Evolutionary conservation across 139 green algal genomes (phyloP), one percentile per base, ranked within the genome.

Genomic region (Monoraphidium neglectum): DNA sequence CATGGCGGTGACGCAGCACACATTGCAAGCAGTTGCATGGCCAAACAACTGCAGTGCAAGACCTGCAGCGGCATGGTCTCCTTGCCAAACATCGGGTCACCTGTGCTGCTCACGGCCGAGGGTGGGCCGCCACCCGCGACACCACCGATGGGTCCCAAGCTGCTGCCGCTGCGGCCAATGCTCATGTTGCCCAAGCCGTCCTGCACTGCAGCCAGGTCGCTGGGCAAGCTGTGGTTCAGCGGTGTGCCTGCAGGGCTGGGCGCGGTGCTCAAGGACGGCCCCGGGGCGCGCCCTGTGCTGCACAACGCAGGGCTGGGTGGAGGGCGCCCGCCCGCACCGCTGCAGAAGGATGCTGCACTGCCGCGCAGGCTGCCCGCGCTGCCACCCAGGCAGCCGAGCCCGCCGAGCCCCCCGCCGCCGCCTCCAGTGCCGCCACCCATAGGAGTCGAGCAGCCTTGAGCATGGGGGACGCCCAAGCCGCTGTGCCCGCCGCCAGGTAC

Each of bases 111-210:
- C 23, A 4, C 35, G 72, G 49, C 73, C 36, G 33, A 57, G 63
- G 8, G 59, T 36, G 47, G 33, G 38, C 43, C 60, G n/a, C 63
- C 40, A 3, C 61, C 61, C 6, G 47, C 49, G 26, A 67, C 73
- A 28, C 64, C 49, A 5, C 33, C 47, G 13, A 49, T 65, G 32
- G 32, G 64, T 30, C 35, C 37, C 6, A n/a, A 16, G 8, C n/a
- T 49, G 28, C 32, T 65, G 47, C 43, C 47, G 40, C 37, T 72
- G 24, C 43, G 37, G 5, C 46, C 60, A 46, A 78, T 18, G 30
- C 60, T 72, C 61, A 78, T 65, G 47, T 37, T 78, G 62, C 72
- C 49, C n/a, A 78, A 30, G 3, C 61, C 61, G 6, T 78, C 72
- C 30, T 60, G 23, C 3, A 78, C 61, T 36, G 60, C 37, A 21